Conservation (phyloP, 768 basidiomycete genomes). For the Termitomyces eurrhizus region DNA sequence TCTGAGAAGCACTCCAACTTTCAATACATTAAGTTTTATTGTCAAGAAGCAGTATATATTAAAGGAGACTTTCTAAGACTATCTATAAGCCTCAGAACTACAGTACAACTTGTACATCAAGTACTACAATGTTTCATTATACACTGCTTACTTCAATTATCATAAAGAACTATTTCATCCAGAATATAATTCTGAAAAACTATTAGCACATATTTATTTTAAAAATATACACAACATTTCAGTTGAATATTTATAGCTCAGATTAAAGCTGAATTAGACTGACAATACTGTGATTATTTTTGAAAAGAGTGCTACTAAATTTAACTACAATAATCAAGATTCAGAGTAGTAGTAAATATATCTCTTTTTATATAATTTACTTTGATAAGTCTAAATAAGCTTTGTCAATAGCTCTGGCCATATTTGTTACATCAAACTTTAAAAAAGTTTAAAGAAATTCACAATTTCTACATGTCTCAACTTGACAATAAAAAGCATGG, state of each 20-base stretch:
- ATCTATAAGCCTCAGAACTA: too few species aligned
- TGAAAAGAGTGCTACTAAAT: constrained; percentile 5
- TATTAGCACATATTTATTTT: constrained; percentile 17
- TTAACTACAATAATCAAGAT: neutral
- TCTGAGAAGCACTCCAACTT: too few species aligned
- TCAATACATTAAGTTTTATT: too few species aligned
- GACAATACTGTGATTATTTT: constrained; percentile 15
- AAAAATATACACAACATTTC: constrained; percentile 19
- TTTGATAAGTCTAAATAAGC: neutral
- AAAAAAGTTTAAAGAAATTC: neutral
- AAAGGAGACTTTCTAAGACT: too few species aligned
- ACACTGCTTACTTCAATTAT: too few species aligned
- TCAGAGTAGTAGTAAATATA: neutral
- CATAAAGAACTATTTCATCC: neutral
- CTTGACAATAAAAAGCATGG: neutral
- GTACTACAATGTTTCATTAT: too few species aligned
- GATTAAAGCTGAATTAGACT: constrained; percentile 14
- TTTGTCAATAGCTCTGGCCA: neutral
- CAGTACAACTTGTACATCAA: too few species aligned
- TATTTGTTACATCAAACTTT: neutral
- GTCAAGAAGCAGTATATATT: too few species aligned
- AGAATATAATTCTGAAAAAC: constrained; percentile 2
- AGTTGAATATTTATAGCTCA: constrained; percentile 18
- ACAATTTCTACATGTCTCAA: neutral
- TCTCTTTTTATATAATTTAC: too few species aligned